A percentile compares a stretch with the other conserved stretches of the same genome.
Evolutionary conservation across 768 basidiomycete species (phyloP).

Genomic region (Leccinum incarnatum): DNA sequence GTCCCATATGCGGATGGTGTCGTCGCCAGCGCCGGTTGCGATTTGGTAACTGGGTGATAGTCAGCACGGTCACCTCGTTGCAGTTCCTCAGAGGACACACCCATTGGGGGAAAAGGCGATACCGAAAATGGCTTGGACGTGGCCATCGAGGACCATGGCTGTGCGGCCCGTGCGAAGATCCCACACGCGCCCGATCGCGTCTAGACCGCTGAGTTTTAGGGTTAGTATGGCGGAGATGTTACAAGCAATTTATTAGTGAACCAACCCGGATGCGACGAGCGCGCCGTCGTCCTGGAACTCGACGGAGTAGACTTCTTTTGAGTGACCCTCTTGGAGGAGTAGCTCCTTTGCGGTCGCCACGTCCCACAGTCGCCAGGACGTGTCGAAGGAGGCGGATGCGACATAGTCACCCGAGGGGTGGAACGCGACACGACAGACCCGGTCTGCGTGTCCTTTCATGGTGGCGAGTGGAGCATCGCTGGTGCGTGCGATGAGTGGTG

Average conservation of each 20-base stretch:
- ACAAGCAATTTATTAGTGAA: background rate
- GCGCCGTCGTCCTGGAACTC: constrained; percentile 96
- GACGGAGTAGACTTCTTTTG: constrained; percentile 94
- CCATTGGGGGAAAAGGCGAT: constrained; percentile 96
- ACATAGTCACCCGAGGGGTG: constrained; percentile 95
- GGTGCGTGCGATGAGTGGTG: constrained; percentile 7
- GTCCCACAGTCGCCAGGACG: constrained; percentile 98
- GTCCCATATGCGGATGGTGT: constrained; percentile 99
- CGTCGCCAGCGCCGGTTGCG: constrained; percentile 94
- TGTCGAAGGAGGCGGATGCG: constrained; percentile 94
- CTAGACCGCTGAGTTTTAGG: constrained; percentile 67
- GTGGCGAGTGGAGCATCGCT: constrained; percentile 87
- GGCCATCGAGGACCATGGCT: constrained; percentile 97
- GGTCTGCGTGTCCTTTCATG: constrained; percentile 84
- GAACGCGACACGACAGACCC: constrained; percentile 92
- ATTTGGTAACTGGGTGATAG: constrained; percentile 79
- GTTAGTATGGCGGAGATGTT: background rate
- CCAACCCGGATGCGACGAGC: constrained; percentile 88
- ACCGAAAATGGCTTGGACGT: constrained; percentile 87
- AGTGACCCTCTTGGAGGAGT: constrained; percentile 93
- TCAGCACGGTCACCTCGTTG: constrained; percentile 6
- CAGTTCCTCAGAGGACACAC: constrained; percentile 43
- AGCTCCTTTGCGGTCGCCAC: constrained; percentile 77
- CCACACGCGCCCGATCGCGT: constrained; percentile 97
- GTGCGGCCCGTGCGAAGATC: constrained; percentile 93